These are phyloP conservation scores for Galium porrigens DNA, from an alignment of 305 asterid genomes.

Conservation along the genomic window DNA sequence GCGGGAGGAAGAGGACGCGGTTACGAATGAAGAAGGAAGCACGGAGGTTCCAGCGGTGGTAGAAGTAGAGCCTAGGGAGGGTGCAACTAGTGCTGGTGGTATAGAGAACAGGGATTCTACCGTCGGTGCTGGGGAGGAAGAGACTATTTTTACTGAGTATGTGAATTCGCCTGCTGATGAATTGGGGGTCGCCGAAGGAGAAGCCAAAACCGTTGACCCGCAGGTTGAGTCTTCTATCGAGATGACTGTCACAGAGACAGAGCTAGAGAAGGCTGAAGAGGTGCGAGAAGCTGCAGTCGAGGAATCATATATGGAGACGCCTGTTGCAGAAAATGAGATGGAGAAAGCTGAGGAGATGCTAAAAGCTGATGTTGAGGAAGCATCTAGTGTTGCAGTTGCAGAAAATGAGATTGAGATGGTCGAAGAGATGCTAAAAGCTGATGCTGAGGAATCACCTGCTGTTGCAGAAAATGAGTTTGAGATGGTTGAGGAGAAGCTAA, in stretches of 20 bases:
- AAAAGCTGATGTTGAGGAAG: background rate
- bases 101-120: conserved; percentile 15
- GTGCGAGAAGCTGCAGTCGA: background rate
- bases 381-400: background rate
- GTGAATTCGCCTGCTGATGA: conserved; percentile 8
- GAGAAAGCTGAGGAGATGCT: background rate
- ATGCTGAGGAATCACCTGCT: background rate
- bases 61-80: conserved; percentile 11
- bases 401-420: background rate
- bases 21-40: conserved; percentile 3
- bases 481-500: conserved; percentile 7
- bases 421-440: background rate
- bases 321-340: background rate
- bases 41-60: conserved; percentile 7
- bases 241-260: conserved; percentile 14
- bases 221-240: conserved; percentile 13
- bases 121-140: conserved; percentile 18
- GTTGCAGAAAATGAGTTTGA: background rate
- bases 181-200: conserved; percentile 5
- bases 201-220: conserved; percentile 12
- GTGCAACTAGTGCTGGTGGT: conserved; percentile 18
- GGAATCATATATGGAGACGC: background rate
- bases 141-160: conserved; percentile 14
- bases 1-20: conserved; percentile 10
- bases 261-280: background rate